Percentiles rank a stretch among this genome's conserved stretches.
These are phyloP conservation scores for Brasilioporus rufonigricans DNA, from an alignment of 768 basidiomycete genomes.

Conservation along the genomic window DNA sequence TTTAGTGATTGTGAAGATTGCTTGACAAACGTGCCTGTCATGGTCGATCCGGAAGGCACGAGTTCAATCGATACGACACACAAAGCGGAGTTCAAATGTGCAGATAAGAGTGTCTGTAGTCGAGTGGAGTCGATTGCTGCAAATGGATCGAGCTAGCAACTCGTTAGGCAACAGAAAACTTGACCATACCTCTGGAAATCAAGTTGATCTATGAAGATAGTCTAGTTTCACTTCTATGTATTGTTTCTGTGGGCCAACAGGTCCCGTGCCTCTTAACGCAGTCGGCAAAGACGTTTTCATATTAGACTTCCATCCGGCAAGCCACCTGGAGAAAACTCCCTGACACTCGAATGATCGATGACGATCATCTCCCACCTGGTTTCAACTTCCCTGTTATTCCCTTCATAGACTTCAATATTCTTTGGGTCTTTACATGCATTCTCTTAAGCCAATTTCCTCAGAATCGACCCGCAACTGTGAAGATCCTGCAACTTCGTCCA, in stretches of 20 bases:
- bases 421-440: neutral
- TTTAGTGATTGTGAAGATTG: neutral
- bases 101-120: neutral
- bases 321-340: neutral
- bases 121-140: neutral
- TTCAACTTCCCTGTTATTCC: neutral
- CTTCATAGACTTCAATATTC: neutral
- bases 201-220: neutral
- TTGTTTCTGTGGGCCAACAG: too few relatives aligned
- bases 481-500: neutral
- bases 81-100: neutral
- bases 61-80: neutral
- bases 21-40: neutral
- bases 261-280: too few relatives aligned
- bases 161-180: neutral
- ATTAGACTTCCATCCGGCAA: neutral
- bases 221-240: too few relatives aligned
- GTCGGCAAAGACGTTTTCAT: neutral
- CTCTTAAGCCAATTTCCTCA: neutral
- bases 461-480: neutral
- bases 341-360: neutral
- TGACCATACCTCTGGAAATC: neutral
- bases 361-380: neutral
- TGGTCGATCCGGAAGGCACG: neutral
- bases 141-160: neutral